Evolutionary conservation across 1,284 basidiomycete species (phyloP), one percentile per base, ranked within the genome.

Genomic region (Apiotrichum veenhuisii): DNA sequence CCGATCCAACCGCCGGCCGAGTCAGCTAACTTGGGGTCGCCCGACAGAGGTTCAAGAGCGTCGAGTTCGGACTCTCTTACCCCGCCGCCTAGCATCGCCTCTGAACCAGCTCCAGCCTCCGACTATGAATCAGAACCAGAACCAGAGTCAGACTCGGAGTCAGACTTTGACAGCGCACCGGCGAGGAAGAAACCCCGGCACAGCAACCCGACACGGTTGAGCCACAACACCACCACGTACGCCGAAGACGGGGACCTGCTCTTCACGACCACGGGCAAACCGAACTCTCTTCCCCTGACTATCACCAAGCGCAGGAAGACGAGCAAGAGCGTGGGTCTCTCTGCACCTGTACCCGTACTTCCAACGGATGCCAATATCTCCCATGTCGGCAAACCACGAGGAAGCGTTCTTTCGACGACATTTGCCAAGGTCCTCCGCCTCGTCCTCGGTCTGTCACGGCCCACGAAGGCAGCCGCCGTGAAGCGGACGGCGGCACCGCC

Each of bases 381-480:
- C n/a, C n/a, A n/a, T n/a, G n/a, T 22, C 25, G 30, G 22, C n/a
- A 22, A n/a, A 1, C 30, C 45, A 14, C 30, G 10, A 2, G 30
- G 45, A 50, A 57, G 54, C 0, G 59, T 65, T 36, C n/a, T 3
- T 3, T 64, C 65, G 1, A 58, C 53, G 47, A 62, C 33, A 8
- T 67, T 68, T 40, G 41, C 57, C 26, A 30, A 43, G 12, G 62
- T 69, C 15, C 48, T 69, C 20, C 56, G 65, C 3, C 55, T 69
- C 18, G 42, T 69, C 23, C 52, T 57, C 10, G 52, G 51, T 20
- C 30, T 41, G 15, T n/a, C 45, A 5, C 45, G 45, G 22, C 30
- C n/a, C 1, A 20, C n/a, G 10, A 20, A 22, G 10, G 11, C 40
- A 2, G 20, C 20, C 5, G 20, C 2, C 10, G 11, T 12, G 2